These are phyloP conservation scores for Ogataea pignaliae DNA, from an alignment of 805 yeast species.

Conservation along the genomic window DNA sequence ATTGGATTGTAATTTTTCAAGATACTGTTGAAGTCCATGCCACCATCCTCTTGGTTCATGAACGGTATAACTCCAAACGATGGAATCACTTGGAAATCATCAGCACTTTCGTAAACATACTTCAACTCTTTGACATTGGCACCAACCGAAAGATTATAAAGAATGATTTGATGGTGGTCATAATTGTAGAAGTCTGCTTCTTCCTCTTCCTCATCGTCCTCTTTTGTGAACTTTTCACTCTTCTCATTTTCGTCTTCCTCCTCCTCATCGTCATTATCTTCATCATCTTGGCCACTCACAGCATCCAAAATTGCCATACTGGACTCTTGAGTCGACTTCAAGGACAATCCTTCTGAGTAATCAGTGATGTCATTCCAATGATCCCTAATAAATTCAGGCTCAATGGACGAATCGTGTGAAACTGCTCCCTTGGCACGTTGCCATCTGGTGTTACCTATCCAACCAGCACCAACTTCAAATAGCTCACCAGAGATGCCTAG, in stretches of 20 bases:
- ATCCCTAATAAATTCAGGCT: slow-evolving; percentile 68
- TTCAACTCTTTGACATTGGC: slow-evolving; percentile 72
- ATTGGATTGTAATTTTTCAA: slow-evolving; percentile 85
- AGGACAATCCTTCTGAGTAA: slow-evolving; percentile 51
- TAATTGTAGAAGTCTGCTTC: slow-evolving; percentile 48
- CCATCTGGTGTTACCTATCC: slow-evolving; percentile 95
- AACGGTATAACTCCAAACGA: slow-evolving; percentile 88
- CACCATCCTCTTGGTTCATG: slow-evolving; percentile 58
- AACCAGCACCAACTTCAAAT: slow-evolving; percentile 94
- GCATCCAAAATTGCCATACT: slow-evolving; percentile 72
- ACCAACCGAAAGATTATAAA: slow-evolving; percentile 89
- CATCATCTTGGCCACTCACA: slow-evolving; percentile 45
- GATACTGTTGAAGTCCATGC: slow-evolving; percentile 51
- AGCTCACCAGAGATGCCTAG: slow-evolving; percentile 70
- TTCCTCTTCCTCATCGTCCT: slow-evolving; percentile 35
- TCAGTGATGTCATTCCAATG: slow-evolving; percentile 64
- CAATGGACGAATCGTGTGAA: slow-evolving; percentile 44
- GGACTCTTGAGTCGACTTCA: slow-evolving; percentile 68
- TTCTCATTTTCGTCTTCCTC: slow-evolving; percentile 32
- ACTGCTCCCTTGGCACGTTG: slow-evolving; percentile 87
- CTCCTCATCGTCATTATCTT: slow-evolving; percentile 38
- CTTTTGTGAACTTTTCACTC: slow-evolving; percentile 38
- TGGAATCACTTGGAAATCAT: slow-evolving; percentile 81
- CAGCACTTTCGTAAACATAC: slow-evolving; percentile 72
- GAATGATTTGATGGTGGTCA: slow-evolving; percentile 65